Evolutionary conservation across 805 yeast species (phyloP), one percentile per base, ranked within the genome.

Genomic region (Kazachstania taianensis): DNA sequence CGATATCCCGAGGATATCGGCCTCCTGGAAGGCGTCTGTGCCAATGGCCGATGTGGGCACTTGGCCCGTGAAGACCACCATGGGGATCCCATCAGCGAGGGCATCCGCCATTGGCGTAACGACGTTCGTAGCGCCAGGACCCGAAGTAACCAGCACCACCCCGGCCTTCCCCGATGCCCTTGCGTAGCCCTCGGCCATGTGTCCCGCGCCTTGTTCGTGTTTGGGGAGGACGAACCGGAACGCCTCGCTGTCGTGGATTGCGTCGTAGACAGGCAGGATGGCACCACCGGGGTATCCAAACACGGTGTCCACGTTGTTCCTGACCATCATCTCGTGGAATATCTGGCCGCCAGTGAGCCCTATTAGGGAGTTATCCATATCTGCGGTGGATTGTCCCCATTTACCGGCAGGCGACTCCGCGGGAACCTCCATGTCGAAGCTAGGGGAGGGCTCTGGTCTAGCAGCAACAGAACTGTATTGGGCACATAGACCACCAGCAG

Each of bases 231-330:
- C 83, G 57, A 92, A 92, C 49, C 79, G 75, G 70, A 92, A 89
- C 53, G 81, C 75, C 39, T 79, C 77, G 15, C 95, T 82, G 66
- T 89, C 81, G 69, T 81, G 83, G 49, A 92, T 92, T 48, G 97
- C 97, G 59, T 92, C 98, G 57, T 81, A 92, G 18, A 92, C 98
- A 10, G 98, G 97, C 52, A 92, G 71, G 53, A 92, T 92, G 48
- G 98, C 98, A 59, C 98, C 98, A 54, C 98, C 98, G 37, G 98
- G 94, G 66, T 92, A 92, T 29, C 98, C 98, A 59, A 89, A 92
- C 32, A 92, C 75, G 41, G 96, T 85, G 61, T 92, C 96, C 39
- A 92, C 98, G 37, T 83, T 74, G 59, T 92, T 96, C 59, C 96
- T 76, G 43, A 77, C 69, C 97, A 92, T 92, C 97, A 92, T 92